Conservation (phyloP, 192 early-diverging fungal species). For the Coemansia umbellata region DNA sequence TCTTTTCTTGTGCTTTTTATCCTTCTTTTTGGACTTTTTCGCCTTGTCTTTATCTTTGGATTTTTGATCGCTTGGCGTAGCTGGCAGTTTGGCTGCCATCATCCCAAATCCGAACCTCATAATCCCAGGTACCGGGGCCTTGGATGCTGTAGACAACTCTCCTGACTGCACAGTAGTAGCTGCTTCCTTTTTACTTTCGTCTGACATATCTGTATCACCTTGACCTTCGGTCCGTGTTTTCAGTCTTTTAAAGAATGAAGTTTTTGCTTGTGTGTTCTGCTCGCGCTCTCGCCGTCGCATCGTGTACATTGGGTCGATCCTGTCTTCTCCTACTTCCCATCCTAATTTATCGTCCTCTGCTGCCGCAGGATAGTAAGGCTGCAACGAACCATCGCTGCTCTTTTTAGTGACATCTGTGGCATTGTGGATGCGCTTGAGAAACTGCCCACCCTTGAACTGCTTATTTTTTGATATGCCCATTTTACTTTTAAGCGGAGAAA, state of each 20-base stretch:
- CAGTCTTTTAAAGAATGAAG: conserved; percentile 39
- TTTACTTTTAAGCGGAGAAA: background rate
- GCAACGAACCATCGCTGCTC: background rate
- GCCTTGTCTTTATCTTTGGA: background rate
- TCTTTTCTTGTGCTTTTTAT: conserved; percentile 10
- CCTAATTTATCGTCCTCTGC: conserved; percentile 36
- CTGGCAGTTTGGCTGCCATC: background rate
- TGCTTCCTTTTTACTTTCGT: no score
- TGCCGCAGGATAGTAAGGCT: conserved; percentile 15
- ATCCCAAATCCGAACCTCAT: conserved; percentile 39
- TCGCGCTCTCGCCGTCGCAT: conserved; percentile 27
- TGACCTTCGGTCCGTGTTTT: background rate
- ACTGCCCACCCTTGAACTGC: conserved; percentile 5
- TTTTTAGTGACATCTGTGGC: background rate
- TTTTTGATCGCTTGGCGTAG: no score
- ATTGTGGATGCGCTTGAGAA: conserved; percentile 30
- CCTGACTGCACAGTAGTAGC: no score
- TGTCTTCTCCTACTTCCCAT: conserved; percentile 14
- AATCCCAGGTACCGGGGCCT: background rate
- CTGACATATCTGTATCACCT: background rate
- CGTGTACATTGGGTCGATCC: conserved; percentile 46
- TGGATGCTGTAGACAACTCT: background rate
- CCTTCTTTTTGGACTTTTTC: conserved; percentile 1
- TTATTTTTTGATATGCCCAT: conserved; percentile 3
- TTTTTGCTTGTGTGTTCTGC: conserved; percentile 13